A percentile compares a stretch with the other conserved stretches of the same genome.
Conservation (phyloP, 148 eudicot species). For the Spergularia bocconei region DNA sequence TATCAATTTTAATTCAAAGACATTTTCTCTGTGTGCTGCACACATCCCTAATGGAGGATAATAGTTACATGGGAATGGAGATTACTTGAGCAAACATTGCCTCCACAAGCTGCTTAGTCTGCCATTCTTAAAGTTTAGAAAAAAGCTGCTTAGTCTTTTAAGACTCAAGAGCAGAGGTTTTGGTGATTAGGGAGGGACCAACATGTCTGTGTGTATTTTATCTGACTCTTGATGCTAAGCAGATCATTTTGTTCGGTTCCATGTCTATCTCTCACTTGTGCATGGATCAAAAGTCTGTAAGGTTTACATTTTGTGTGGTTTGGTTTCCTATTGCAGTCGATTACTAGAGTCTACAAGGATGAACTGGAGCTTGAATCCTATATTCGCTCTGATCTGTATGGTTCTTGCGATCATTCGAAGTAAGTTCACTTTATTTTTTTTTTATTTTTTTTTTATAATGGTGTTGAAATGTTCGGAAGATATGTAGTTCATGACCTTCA, state of each 20-base stretch:
- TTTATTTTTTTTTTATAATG: neutral
- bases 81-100: too few relatives aligned
- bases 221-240: neutral
- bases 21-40: neutral
- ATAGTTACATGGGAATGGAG: too few relatives aligned
- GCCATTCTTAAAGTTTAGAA: neutral
- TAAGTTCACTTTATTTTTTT: constrained; percentile 37
- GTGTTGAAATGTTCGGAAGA: neutral
- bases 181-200: neutral
- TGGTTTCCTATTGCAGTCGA: constrained; percentile 44
- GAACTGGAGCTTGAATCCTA: constrained; percentile 88
- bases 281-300: neutral
- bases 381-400: constrained; percentile 72
- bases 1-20: neutral
- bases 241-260: neutral
- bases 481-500: neutral
- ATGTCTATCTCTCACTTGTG: neutral
- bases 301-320: constrained; percentile 12
- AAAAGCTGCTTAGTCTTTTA: neutral
- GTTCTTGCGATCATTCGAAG: constrained; percentile 55
- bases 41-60: too few relatives aligned
- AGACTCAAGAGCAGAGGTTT: neutral
- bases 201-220: neutral
- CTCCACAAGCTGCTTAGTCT: too few relatives aligned
- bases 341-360: constrained; percentile 65